Conservation (phyloP, 2,329 filamentous ascomycete species). For the Venturia pyrina region DNA sequence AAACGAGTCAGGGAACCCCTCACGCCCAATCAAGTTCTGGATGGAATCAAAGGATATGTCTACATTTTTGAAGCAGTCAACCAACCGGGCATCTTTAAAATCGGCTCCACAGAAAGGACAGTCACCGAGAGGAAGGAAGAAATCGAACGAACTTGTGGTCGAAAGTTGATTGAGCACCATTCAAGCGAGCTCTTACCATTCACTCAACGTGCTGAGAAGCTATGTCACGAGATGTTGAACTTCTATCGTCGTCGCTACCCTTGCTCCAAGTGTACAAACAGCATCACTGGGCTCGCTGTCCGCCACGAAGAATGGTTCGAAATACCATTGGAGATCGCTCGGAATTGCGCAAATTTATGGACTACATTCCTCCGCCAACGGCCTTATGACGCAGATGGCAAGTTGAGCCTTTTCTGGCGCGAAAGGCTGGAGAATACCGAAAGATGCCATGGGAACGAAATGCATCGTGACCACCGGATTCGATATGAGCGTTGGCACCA, state of each 20-base stretch:
- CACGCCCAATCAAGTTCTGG: neutral
- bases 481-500: neutral
- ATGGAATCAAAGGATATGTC: neutral
- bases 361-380: neutral
- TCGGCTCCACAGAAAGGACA: neutral
- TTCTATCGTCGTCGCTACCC: neutral
- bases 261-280: neutral
- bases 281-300: neutral
- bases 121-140: neutral
- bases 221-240: neutral
- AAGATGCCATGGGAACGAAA: neutral
- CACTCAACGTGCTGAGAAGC: neutral
- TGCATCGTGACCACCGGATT: neutral
- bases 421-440: neutral
- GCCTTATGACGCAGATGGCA: neutral
- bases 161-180: neutral
- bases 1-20: neutral
- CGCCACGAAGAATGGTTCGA: neutral
- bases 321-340: neutral
- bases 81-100: neutral
- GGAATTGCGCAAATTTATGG: neutral
- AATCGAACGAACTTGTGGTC: neutral
- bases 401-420: neutral
- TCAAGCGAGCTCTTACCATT: neutral
- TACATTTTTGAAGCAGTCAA: neutral